Percentiles rank a stretch among this genome's conserved stretches.
Evolutionary conservation across 306 rosid genomes (phyloP).

Genomic region (Dicorynia guianensis): DNA sequence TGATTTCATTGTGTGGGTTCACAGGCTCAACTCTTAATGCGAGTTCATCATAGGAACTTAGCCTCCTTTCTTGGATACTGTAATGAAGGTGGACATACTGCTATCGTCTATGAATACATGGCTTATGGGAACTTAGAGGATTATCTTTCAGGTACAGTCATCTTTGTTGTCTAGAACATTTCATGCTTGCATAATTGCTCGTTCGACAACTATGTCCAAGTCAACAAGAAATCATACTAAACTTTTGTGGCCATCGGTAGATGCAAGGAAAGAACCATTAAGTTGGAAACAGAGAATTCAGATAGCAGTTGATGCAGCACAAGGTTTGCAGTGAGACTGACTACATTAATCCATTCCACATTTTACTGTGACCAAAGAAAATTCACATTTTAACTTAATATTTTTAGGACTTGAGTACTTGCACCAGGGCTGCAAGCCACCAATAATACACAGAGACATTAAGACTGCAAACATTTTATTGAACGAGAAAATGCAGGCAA

Average conservation of each 20-base stretch:
- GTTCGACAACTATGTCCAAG: not conserved
- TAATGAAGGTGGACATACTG: constrained; percentile 30
- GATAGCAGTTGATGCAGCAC: constrained; percentile 46
- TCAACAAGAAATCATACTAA: not conserved
- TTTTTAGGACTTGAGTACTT: constrained; percentile 41
- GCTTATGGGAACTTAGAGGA: constrained; percentile 38
- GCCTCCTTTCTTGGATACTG: constrained; percentile 56
- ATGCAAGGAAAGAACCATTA: constrained; percentile 29
- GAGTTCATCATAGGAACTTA: constrained; percentile 63
- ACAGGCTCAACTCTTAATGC: constrained; percentile 58
- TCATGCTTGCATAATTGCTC: constrained; percentile 6
- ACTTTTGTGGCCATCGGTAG: constrained; percentile 20
- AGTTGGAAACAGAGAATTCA: constrained; percentile 45
- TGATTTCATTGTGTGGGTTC: not conserved
- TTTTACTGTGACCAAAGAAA: constrained; percentile 23
- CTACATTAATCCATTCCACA: not conserved
- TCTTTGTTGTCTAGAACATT: not conserved
- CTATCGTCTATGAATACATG: constrained; percentile 44
- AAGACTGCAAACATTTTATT: constrained; percentile 46
- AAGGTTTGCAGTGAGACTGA: constrained; percentile 35
- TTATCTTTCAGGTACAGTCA: constrained; percentile 39
- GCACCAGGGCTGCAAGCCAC: constrained; percentile 47
- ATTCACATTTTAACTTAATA: constrained; percentile 9
- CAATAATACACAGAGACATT: constrained; percentile 47
- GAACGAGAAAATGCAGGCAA: constrained; percentile 43